Conservation (phyloP, 208 protist genomes). For the Wallacemonas rigidus region DNA sequence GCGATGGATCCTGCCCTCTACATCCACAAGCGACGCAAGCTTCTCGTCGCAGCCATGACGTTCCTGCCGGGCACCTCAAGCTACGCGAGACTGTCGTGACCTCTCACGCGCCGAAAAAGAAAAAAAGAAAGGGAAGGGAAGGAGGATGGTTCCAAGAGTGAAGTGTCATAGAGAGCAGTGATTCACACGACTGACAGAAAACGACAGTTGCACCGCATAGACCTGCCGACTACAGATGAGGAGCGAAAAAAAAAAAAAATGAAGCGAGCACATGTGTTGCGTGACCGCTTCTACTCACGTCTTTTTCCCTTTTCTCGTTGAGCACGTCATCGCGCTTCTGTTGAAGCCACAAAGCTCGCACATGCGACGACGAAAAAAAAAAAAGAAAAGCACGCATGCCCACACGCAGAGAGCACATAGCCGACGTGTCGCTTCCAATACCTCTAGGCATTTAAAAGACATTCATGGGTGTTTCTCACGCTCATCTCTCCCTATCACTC, state of each 20-base stretch:
- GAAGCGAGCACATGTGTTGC: neutral
- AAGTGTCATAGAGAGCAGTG: too few species aligned
- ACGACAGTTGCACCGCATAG: too few species aligned
- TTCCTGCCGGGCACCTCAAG: conserved; percentile 12
- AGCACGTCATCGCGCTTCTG: too few species aligned
- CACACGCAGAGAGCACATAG: too few species aligned
- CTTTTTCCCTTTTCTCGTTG: too few species aligned
- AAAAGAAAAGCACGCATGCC: neutral
- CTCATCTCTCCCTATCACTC: too few species aligned
- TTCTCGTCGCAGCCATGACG: conserved; percentile 12
- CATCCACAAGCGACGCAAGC: conserved; percentile 1
- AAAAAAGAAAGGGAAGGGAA: neutral
- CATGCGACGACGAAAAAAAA: neutral
- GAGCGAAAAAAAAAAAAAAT: neutral
- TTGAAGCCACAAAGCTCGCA: neutral
- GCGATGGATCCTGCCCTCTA: neutral
- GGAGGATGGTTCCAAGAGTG: too few species aligned
- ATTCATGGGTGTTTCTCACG: too few species aligned
- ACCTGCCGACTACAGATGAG: too few species aligned
- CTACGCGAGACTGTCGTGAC: conserved; percentile 10
- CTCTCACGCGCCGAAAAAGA: neutral
- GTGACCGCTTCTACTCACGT: neutral
- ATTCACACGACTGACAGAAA: too few species aligned
- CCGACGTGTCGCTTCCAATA: too few species aligned
- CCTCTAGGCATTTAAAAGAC: too few species aligned